phyloP scores from a whole-genome alignment of 257 asterid species.

The Oldenlandia corymbosa region DNA sequence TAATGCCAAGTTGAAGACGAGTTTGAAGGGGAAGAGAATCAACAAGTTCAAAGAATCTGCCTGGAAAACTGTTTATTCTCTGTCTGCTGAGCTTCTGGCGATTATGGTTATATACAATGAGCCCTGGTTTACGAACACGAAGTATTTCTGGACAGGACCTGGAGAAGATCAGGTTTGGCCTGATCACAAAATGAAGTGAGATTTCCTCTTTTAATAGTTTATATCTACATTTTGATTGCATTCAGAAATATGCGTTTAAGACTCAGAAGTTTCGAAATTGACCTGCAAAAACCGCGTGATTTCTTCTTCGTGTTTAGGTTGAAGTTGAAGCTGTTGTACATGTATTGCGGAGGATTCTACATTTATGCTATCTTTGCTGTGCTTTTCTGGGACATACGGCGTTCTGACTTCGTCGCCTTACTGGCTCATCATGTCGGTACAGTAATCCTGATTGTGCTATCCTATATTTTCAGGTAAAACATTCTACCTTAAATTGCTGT shows the following conservation, averaged over 20 bases:
- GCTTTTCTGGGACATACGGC: conserved; percentile 30
- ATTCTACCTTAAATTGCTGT: not conserved
- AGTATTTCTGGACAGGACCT: conserved; percentile 34
- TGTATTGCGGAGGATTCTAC: conserved; percentile 38
- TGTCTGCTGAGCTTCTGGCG: conserved; percentile 28
- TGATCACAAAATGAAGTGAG: conserved; percentile 27
- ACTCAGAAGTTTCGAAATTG: too few species aligned
- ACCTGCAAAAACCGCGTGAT: not conserved
- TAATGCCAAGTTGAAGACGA: not conserved
- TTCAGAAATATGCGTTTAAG: not conserved
- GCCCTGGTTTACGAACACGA: conserved; percentile 33
- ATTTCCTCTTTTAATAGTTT: not conserved
- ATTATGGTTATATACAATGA: conserved; percentile 25
- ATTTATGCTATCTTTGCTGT: conserved; percentile 28
- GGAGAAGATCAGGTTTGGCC: conserved; percentile 36
- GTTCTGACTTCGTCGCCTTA: conserved; percentile 24
- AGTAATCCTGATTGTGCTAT: conserved; percentile 18
- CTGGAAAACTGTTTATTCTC: conserved; percentile 28
- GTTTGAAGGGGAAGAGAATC: conserved; percentile 16
- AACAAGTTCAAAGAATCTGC: conserved; percentile 34
- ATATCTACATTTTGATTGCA: not conserved
- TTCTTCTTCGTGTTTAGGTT: conserved; percentile 17
- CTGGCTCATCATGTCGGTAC: conserved; percentile 31
- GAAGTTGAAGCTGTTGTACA: conserved; percentile 29
- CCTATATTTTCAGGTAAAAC: conserved; percentile 27